Base-by-base conservation (phyloP, 2,329 filamentous ascomycete genomes). In the Domatiomyces globalis region DNA sequence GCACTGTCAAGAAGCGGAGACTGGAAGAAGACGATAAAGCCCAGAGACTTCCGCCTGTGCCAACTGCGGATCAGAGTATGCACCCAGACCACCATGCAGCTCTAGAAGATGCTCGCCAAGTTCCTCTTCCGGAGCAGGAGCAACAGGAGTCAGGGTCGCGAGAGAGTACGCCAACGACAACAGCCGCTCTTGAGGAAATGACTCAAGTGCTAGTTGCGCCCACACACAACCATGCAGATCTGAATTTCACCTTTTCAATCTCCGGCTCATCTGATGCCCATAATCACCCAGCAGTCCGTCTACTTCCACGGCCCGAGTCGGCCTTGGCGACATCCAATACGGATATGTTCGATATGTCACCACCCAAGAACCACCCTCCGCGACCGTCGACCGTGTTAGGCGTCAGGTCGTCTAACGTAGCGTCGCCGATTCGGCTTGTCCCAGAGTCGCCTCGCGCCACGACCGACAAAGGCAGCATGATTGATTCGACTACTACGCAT, bases 181-280 rank as follows among this genome's bases (percentile, higher is more conserved):
- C 58, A 2, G 57, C 57, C 27, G 50, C 56, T 19, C 51, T 61
- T 27, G 58, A 61, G 50, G 58, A 61, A 33, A 58, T 61, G 42
- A 61, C 56, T 29, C 58, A 61, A 51, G 56, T 61, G 20, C 47
- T 61, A 43, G 58, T 61, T 5, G 58, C 58, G 44, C 57, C 56
- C 17, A 51, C 33, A 15, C 10, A 39, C 33, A 39, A 2, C 33
- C 10, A 39, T 10, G 5, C 33, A 39, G 33, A 39, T 15, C 33
- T 39, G 33, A 39, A 52, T 2, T 61, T 61, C 44, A 50, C 52
- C 17, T 61, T 61, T 49, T 59, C 58, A 9, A 58, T 57, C 15
- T 61, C 58, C 19, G 51, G 48, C 9, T 57, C 56, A 15, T 54
- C 52, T 43, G 52, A 53, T 44, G 45, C 52, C 19, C 51, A 27